Conservation (phyloP, 441 rosid species). For the Euphorbia celastroides region DNA sequence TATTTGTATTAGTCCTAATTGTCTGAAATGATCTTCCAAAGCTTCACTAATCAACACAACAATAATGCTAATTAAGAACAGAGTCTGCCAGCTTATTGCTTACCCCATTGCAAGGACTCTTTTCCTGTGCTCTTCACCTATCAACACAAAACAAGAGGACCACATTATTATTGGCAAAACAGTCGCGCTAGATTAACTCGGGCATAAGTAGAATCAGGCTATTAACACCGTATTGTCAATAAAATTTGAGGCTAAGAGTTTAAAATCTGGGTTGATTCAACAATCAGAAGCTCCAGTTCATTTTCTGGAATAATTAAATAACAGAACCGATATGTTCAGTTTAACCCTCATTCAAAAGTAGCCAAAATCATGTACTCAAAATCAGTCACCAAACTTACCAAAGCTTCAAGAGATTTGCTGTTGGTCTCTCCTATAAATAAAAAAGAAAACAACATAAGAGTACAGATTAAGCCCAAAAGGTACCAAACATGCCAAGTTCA, state of each 20-base stretch:
- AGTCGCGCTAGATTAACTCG: not conserved
- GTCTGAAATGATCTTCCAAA: too few relatives aligned
- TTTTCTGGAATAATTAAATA: too few relatives aligned
- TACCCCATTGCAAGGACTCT: slow-evolving; percentile 96
- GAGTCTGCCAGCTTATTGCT: slow-evolving; percentile 16
- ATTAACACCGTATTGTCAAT: not conserved
- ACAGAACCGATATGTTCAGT: too few relatives aligned
- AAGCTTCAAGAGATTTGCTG: slow-evolving; percentile 68
- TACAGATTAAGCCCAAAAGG: not conserved
- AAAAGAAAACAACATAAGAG: not conserved
- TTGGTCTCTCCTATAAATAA: slow-evolving; percentile 58
- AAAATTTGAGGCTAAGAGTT: not conserved
- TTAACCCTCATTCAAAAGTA: not conserved
- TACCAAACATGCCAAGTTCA: not conserved
- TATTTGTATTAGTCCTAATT: too few relatives aligned
- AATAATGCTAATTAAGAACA: too few relatives aligned
- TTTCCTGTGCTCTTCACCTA: slow-evolving; percentile 90
- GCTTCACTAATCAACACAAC: too few relatives aligned
- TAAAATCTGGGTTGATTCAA: not conserved
- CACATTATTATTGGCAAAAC: not conserved
- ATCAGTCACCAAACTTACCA: slow-evolving; percentile 42
- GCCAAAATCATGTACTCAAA: not conserved
- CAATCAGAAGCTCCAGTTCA: too few relatives aligned
- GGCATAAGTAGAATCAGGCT: too few relatives aligned
- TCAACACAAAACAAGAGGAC: not conserved